phyloP scores from a whole-genome alignment of 495 filamentous ascomycete species.

The Bathelium albidoporum region DNA sequence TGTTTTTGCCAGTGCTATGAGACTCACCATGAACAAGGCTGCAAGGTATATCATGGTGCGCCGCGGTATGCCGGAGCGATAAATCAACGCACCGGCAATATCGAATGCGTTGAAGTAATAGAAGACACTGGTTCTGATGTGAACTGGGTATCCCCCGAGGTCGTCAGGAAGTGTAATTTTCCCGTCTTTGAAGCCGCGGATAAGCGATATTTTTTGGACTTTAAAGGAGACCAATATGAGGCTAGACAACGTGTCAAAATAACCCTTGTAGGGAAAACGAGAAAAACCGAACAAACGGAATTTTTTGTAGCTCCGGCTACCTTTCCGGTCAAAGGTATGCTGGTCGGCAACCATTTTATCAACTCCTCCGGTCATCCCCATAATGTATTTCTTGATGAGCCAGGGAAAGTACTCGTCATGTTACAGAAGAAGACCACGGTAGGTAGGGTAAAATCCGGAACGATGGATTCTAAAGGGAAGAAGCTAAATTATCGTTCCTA shows the following conservation, averaged over 20 bases:
- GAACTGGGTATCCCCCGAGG: neutral
- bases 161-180: neutral
- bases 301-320: neutral
- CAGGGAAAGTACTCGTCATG: neutral
- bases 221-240: neutral
- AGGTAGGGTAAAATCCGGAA: neutral
- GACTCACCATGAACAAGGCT: neutral
- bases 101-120: neutral
- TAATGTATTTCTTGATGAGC: neutral
- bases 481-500: neutral
- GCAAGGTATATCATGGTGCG: neutral
- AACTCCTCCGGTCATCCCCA: neutral
- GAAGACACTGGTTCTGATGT: neutral
- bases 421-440: neutral
- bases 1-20: neutral
- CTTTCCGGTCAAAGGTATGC: neutral
- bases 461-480: neutral
- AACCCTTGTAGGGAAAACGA: neutral
- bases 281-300: neutral
- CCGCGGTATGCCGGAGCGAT: neutral
- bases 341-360: neutral
- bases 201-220: neutral
- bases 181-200: neutral
- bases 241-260: neutral
- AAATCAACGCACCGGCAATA: neutral